Percentiles rank a stretch among this genome's conserved stretches.
Evolutionary conservation across 345 rosid species (phyloP).

Genomic region (Tarenaya hassleriana): DNA sequence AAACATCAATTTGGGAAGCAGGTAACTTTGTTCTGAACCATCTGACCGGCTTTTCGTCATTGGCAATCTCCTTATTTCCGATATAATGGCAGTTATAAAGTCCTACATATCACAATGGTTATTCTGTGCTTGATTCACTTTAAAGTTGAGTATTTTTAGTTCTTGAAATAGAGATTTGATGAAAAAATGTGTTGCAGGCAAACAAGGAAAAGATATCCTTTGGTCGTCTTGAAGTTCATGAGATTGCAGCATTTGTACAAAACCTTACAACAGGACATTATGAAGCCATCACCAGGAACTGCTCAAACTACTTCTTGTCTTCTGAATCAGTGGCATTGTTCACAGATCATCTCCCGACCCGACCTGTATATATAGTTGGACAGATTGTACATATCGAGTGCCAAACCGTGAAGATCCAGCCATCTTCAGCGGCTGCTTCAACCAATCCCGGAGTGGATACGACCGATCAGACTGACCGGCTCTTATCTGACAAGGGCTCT

Average conservation of each 20-base stretch:
- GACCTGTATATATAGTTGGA: conserved; percentile 78
- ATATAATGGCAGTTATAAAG: no score
- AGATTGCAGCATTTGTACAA: conserved; percentile 87
- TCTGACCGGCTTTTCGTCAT: conserved; percentile 4
- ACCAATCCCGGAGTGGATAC: conserved; percentile 36
- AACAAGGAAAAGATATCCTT: conserved; percentile 92
- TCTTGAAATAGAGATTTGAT: conserved; percentile 10
- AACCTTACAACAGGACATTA: conserved; percentile 72
- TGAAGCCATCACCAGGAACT: conserved; percentile 73
- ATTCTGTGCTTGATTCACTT: no score
- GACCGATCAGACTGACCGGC: conserved; percentile 35
- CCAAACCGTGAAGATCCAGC: conserved; percentile 53
- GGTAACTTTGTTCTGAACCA: conserved; percentile 39
- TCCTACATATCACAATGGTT: no score
- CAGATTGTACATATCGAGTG: conserved; percentile 89
- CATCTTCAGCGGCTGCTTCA: conserved; percentile 34
- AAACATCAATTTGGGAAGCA: conserved; percentile 95
- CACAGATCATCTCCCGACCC: conserved; percentile 73
- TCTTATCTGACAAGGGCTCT: conserved; percentile 42
- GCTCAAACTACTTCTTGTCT: conserved; percentile 73
- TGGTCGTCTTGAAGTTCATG: conserved; percentile 78
- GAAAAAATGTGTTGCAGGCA: conserved; percentile 47
- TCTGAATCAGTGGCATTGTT: conserved; percentile 91
- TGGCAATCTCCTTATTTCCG: conserved; percentile 11
- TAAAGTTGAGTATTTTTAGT: background rate